Evolutionary conservation across 106 monocot genomes (phyloP), one percentile per base, ranked within the genome.

Genomic region (Acorus gramineus): DNA sequence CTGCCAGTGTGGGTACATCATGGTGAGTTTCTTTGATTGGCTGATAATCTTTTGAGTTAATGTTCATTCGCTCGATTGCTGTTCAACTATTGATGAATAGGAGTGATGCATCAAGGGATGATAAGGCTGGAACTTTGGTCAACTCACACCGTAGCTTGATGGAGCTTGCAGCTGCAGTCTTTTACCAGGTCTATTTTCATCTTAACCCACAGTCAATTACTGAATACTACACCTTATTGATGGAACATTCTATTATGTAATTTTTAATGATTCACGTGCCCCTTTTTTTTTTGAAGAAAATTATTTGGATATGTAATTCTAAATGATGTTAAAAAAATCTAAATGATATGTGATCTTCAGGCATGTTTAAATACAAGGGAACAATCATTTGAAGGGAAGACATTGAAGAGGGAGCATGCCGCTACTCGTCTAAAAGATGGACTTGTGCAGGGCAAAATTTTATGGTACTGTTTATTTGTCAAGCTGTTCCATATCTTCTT

Each of bases 81-180:
- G 59, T 43, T 66, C 46, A 57, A 71, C 4, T 14, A 42, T 52
- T 72, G 61, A 7, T 46, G 60, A 74, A 8, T 49, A 89, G 89
- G 83, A 59, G n/a, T 60, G 89, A 86, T 71, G 48, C 67, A 54
- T 46, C 76, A 13, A 77, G 79, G 76, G 95, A 96, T 71, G 85
- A 87, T 56, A 90, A 80, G 60, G 49, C 63, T 77, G 82, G 79
- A 13, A 66, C 61, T 47, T 57, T 74, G 7, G 73, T 64, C 57
- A 71, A 62, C 58, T 57, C 52, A 57, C 76, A 87, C 6, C 73
- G 78, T 62, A 63, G 60, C 12, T 69, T 90, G 52, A 83, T 90
- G 84, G 87, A 90, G 56, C 79, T 96, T 69, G 78, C 82, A 55
- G 84, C 87, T 68, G 59, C 71, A 60, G 82, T 85, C 54, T 85